Evolutionary conservation across 164 flowering plant species (phyloP).

Genomic region (Cinnamomum chago): DNA sequence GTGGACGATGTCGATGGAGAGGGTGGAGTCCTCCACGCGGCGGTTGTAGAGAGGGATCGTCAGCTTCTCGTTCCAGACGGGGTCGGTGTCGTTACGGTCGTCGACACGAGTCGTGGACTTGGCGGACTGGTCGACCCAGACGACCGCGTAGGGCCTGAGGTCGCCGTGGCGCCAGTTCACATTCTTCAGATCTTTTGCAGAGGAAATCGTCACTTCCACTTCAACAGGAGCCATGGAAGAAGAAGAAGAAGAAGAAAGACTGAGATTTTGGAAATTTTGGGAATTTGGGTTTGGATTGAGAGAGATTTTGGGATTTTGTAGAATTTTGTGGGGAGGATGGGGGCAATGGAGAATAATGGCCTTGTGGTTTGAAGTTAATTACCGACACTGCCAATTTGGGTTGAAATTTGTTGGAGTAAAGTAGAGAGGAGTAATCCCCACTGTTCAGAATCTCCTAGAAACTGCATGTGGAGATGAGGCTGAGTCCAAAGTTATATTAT

Average conservation of each 20-base stretch:
- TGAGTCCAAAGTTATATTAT: too few relatives aligned
- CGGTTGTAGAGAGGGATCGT: slow-evolving; percentile 38
- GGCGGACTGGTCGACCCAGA: slow-evolving; percentile 57
- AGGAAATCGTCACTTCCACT: slow-evolving; percentile 47
- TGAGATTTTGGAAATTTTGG: too few relatives aligned
- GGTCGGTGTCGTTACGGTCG: slow-evolving; percentile 49
- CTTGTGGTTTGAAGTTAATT: too few relatives aligned
- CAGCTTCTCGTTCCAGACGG: slow-evolving; percentile 59
- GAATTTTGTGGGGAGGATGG: too few relatives aligned
- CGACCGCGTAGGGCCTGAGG: slow-evolving; percentile 68
- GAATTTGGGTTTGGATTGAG: too few relatives aligned
- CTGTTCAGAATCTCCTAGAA: too few relatives aligned
- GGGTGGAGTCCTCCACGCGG: slow-evolving; percentile 41
- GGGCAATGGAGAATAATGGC: too few relatives aligned
- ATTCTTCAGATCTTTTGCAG: slow-evolving; percentile 75
- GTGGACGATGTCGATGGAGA: slow-evolving; percentile 59
- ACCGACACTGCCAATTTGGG: too few relatives aligned
- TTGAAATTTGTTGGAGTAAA: too few relatives aligned
- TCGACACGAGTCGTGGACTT: slow-evolving; percentile 59
- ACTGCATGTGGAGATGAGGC: too few relatives aligned
- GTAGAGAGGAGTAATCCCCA: too few relatives aligned
- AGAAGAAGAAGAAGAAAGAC: not conserved
- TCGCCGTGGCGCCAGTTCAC: slow-evolving; percentile 84
- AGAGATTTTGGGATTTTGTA: too few relatives aligned
- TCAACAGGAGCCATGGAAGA: slow-evolving; percentile 26